A percentile compares a stretch with the other conserved stretches of the same genome.
Conservation (phyloP, 2,329 filamentous ascomycete genomes). For the Phialemoniopsis sp. region DNA sequence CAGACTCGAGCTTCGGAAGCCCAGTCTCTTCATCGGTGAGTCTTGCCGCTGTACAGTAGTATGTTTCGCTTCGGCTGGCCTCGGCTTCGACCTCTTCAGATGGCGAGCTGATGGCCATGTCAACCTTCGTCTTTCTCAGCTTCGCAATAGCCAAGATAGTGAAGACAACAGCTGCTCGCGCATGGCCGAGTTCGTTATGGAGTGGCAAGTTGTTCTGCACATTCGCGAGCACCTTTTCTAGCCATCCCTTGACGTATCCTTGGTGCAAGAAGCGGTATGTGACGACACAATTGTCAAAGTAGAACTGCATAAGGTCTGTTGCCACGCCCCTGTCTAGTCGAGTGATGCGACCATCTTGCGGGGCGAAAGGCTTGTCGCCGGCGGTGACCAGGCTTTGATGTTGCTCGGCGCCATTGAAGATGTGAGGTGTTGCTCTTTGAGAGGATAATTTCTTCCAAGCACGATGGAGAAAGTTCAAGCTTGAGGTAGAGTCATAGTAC, state of each 20-base stretch:
- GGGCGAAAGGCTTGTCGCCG: background rate
- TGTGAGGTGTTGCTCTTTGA: background rate
- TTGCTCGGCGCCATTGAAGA: too few species aligned
- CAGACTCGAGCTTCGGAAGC: conserved; percentile 47
- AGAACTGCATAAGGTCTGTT: conserved; percentile 36
- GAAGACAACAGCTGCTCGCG: conserved; percentile 40
- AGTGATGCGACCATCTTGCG: background rate
- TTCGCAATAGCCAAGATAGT: conserved; percentile 44
- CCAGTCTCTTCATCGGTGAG: conserved; percentile 45
- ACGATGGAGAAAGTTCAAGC: background rate
- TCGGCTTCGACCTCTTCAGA: too few species aligned
- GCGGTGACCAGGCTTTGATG: too few species aligned
- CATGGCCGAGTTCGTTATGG: conserved; percentile 31
- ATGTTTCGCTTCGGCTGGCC: conserved; percentile 23
- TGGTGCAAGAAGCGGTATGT: conserved; percentile 38
- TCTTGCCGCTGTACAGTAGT: conserved; percentile 32
- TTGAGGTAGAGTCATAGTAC: background rate
- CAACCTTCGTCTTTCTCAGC: conserved; percentile 2
- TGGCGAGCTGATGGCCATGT: too few species aligned
- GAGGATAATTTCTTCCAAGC: background rate
- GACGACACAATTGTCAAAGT: conserved; percentile 37
- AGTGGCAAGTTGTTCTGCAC: conserved; percentile 28
- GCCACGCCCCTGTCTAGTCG: conserved; percentile 30
- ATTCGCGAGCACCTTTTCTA: conserved; percentile 40
- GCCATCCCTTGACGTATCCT: conserved; percentile 32